phyloP scores from a whole-genome alignment of 805 yeast species.

The Ogataea trehaloabstinens region DNA sequence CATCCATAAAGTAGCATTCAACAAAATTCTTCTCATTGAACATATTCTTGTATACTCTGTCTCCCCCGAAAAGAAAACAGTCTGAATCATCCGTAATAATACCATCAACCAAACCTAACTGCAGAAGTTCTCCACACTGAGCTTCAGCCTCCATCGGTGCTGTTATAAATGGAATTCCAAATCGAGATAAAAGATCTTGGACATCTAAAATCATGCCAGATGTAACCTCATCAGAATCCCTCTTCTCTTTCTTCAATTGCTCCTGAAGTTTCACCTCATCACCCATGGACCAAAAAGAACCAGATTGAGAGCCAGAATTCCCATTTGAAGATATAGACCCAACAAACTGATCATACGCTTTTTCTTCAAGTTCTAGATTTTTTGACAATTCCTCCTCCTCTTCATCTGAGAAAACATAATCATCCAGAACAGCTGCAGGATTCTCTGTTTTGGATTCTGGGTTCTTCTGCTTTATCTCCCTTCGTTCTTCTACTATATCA shows the following conservation, averaged over 20 bases:
- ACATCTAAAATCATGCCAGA: conserved; percentile 84
- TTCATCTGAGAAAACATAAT: conserved; percentile 70
- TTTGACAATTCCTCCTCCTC: conserved; percentile 70
- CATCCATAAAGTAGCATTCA: conserved; percentile 68
- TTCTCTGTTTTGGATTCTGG: background rate
- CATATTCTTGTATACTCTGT: conserved; percentile 82
- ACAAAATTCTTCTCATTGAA: conserved; percentile 91
- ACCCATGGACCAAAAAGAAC: conserved; percentile 31
- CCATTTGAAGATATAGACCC: conserved; percentile 26
- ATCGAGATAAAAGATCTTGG: conserved; percentile 78
- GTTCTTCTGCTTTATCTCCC: background rate
- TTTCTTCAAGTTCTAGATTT: conserved; percentile 66
- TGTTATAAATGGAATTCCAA: conserved; percentile 91
- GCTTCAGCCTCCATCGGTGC: conserved; percentile 99
- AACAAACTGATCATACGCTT: conserved; percentile 67
- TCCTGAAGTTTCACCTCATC: conserved; percentile 54
- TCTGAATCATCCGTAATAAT: conserved; percentile 97
- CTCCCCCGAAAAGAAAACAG: conserved; percentile 91
- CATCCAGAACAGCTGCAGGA: conserved; percentile 26
- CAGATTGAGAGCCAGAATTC: conserved; percentile 17
- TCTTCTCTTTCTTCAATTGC: conserved; percentile 60
- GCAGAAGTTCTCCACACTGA: conserved; percentile 81
- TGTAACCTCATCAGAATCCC: conserved; percentile 93
- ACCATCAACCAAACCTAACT: conserved; percentile 83
- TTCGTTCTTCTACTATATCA: background rate